Evolutionary conservation across 2,329 filamentous ascomycete species (phyloP), one percentile per base, ranked within the genome.

Genomic region (Bimuria novae-zelandiae): DNA sequence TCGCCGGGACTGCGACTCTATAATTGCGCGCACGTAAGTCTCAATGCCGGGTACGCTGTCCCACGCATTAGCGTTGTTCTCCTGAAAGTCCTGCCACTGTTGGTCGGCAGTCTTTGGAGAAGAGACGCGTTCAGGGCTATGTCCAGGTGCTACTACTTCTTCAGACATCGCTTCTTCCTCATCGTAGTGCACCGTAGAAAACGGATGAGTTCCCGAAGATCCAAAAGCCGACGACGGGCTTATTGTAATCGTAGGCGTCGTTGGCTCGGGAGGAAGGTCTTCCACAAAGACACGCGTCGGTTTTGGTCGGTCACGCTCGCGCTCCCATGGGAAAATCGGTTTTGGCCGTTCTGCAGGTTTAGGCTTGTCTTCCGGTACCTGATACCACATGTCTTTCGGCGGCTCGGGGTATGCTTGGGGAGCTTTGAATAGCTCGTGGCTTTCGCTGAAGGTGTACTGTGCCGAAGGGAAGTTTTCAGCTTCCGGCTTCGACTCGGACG

Each of bases 261-360:
- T 70, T 14, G 76, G 66, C 54, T 67, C 64, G 44, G 71, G 67
- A 22, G 65, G 57, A 17, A 74, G 62, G 53, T 86, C 83, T 54
- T 86, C 84, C 41, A 79, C 76, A 65, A 92, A 94, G 11, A 86
- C 80, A 60, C 90, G 84, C 11, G 83, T 84, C 8, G 85, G 76
- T 63, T 80, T 84, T 11, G 87, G 81, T 56, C 83, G 84, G 52
- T 86, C 77, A 14, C 83, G 83, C 56, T 87, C 78, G 36, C 75
- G 76, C 73, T 99, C 94, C 94, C 94, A 99, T 0, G 94, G 94
- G 72, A 99, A 99, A 43, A 97, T 87, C 3, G 86, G 82, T 42
- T 82, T 81, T 12, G 86, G 83, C 55, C 78, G 82, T 59, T 86
- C 79, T 42, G 84, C 80, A 19, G 84, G 84, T 16, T 79, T 78